These are phyloP conservation scores for Leucogyrophana mollusca DNA, from an alignment of 768 basidiomycete genomes.

Conservation along the genomic window DNA sequence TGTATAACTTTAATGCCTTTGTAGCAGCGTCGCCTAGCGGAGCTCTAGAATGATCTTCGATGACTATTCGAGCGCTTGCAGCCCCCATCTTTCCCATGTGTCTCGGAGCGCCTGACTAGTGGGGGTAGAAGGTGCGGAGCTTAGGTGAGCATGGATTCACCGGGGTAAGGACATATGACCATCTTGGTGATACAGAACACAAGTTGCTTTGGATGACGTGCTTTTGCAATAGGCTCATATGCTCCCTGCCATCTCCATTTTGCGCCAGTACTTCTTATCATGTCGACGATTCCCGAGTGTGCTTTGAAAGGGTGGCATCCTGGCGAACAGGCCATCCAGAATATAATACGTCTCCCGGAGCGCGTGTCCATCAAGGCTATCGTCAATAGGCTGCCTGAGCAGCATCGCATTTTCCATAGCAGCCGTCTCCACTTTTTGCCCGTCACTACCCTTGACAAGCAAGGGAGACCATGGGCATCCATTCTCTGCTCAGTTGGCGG, in stretches of 20 bases:
- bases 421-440: slow-evolving; percentile 29
- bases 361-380: slow-evolving; percentile 23
- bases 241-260: no score
- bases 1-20: slow-evolving; percentile 67
- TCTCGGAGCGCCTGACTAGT: no score
- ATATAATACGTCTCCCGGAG: slow-evolving; percentile 19
- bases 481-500: slow-evolving; percentile 27
- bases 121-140: no score
- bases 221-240: no score
- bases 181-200: no score
- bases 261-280: no score
- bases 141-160: no score
- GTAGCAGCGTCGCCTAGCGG: slow-evolving; percentile 35
- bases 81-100: no score
- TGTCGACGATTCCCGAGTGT: slow-evolving; percentile 3
- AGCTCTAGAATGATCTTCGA: no score
- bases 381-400: slow-evolving; percentile 23
- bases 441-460: slow-evolving; percentile 28
- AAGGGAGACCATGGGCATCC: slow-evolving; percentile 33
- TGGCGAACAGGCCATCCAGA: slow-evolving; percentile 27
- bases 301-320: slow-evolving; percentile 44
- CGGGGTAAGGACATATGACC: no score
- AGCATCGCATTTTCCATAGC: slow-evolving; percentile 31
- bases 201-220: no score
- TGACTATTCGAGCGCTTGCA: no score